Base-by-base conservation (phyloP, 192 early-diverging fungal species). In the Coemansia asiatica region DNA sequence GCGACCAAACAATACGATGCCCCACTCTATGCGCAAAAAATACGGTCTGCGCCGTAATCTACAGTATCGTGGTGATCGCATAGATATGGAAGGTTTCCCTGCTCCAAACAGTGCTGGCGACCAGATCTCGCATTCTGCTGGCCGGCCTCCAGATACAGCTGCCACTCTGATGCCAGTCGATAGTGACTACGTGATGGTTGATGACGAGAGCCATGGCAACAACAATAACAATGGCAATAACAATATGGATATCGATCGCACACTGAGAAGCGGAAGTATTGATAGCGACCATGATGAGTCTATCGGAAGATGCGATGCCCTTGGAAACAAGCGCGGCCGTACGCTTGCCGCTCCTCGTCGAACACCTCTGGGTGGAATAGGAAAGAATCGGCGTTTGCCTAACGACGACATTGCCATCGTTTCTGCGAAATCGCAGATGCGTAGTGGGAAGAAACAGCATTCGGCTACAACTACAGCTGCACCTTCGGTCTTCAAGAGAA, bases 151-250 rank as follows among this genome's bases (percentile, higher is more conserved):
- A 1, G 68, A 79, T 23, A 79, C 71, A 0, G 71, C 70, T 0
- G 62, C 61, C 18, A 81, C 78, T 6, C 22, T 68, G 63, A 59
- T 69, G 56, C 65, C 29, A 26, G 64, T 62, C 31, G 75, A 78
- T 9, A 63, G 31, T 60, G 78, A 81, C 56, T 81, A 81, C 31
- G 71, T 81, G 6, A 75, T 81, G 60, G 78, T 81, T 16, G 78
- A 81, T 9, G 68, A 67, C 50, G 49, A 19, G n/a, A 40, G n/a
- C 38, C 55, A 56, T 29, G 47, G 13, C 25, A 22, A 49, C 38
- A 53, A 44, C 7, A 72, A 66, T 61, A 72, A 81, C 47, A 22
- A 56, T 19, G 78, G 35, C 36, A 53, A 10, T 22, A 29, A 56
- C 28, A 53, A 51, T 4, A 72, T 72, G 66, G 78, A 81, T 35